Evolutionary conservation across 768 basidiomycete genomes (phyloP), one percentile per base, ranked within the genome.

Genomic region (Agaricus blazei): DNA sequence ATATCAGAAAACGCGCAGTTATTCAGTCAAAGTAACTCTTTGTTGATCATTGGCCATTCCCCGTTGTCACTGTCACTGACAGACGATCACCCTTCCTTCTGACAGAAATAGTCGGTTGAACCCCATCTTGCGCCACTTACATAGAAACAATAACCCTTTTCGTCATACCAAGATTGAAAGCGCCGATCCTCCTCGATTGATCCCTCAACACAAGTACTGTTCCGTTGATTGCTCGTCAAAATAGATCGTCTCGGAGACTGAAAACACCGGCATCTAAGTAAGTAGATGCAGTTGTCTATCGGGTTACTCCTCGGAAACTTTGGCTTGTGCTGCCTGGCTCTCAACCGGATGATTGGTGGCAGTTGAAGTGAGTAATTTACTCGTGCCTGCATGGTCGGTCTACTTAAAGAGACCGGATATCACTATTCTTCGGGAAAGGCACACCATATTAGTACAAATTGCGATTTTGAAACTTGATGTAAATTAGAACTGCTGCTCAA

Each of bases 141-240:
- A 40, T 14, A 19, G 8, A 7, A 9, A 41, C 41, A 28, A n/a
- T 41, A 41, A 19, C 41, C n/a, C 40, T 29, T 44, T 27, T 28
- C 28, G 15, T 34, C 34, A 11, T 34, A 8, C 34, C 31, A 43
- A 52, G 29, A 45, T 37, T 28, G 15, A 27, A 42, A 42, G n/a
- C 34, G 51, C 34, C 42, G 51, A 52, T 52, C 51, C 41, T 43
- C 38, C n/a, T 4, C 40, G n/a, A 45, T 5, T 12, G 51, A 52
- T 45, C 41, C 41, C 27, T 28, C 41, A 19, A 52, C 8, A 19
- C 37, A 15, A 11, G 8, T 52, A 38, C 9, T 38, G 42, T 52
- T 52, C 34, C 43, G 51, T 43, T 52, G 42, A 45, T 34, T 52
- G 51, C 19, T 23, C 34, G 34, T 31, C 19, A 29, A 41, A 9